Evolutionary conservation across 257 asterid genomes (phyloP).

Genomic region (Voacanga thouarsii): DNA sequence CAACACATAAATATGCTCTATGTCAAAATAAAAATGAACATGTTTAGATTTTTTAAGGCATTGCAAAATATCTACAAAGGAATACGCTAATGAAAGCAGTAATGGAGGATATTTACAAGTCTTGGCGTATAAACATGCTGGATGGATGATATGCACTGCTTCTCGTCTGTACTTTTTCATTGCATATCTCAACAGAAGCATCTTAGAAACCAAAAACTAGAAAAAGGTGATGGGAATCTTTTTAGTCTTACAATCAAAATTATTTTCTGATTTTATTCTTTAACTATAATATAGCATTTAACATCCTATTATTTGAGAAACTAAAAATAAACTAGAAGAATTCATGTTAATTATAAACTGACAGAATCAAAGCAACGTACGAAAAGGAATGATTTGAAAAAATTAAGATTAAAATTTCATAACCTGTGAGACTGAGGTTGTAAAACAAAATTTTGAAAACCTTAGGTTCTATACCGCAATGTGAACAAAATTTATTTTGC

Average conservation of each 20-base stretch:
- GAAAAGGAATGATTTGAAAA: not conserved
- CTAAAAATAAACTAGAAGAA: not conserved
- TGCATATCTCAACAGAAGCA: not conserved
- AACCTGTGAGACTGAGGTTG: not conserved
- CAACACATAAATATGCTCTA: not conserved
- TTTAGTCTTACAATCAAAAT: not conserved
- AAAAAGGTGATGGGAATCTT: not conserved
- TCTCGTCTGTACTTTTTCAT: not conserved
- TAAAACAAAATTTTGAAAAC: not conserved
- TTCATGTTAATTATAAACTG: not conserved
- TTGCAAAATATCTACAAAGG: not conserved
- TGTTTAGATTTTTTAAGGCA: not conserved
- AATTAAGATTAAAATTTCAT: not conserved
- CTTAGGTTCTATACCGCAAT: not conserved
- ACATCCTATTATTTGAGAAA: not conserved
- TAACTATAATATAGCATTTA: too few species aligned
- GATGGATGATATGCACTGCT: not conserved
- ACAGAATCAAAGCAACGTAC: not conserved
- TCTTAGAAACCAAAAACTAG: not conserved
- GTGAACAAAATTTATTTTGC: not conserved
- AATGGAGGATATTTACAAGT: not conserved
- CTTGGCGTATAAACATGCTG: not conserved
- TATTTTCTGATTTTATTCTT: not conserved
- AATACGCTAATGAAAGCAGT: not conserved
- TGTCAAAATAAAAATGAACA: not conserved